phyloP scores from a whole-genome alignment of 257 asterid genomes.

The Solanum virginianum region DNA sequence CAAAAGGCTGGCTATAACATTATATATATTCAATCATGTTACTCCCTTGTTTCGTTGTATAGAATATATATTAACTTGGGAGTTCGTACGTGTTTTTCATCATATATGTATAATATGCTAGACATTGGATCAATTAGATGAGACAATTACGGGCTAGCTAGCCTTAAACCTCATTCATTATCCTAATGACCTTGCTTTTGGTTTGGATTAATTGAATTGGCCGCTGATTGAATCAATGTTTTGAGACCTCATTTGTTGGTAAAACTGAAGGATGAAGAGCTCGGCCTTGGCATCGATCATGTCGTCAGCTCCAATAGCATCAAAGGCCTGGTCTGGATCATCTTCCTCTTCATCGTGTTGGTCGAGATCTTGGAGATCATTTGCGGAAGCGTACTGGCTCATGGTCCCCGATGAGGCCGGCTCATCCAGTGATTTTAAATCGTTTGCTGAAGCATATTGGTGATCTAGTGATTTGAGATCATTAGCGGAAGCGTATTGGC shows the following conservation, averaged over 20 bases:
- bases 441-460: slow-evolving; percentile 42
- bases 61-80: background rate
- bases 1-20: background rate
- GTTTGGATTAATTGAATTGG: background rate
- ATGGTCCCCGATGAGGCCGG: slow-evolving; percentile 11
- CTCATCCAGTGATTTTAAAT: slow-evolving; percentile 38
- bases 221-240: background rate
- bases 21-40: background rate
- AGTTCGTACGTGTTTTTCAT: background rate
- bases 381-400: slow-evolving; percentile 48
- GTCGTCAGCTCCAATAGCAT: slow-evolving; percentile 42
- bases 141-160: background rate
- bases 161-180: background rate
- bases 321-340: slow-evolving; percentile 55
- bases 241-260: slow-evolving; percentile 36
- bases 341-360: slow-evolving; percentile 10
- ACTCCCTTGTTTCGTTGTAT: background rate
- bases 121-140: background rate
- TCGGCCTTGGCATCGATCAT: slow-evolving; percentile 61
- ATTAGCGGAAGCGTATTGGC: slow-evolving; percentile 35
- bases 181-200: background rate
- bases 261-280: slow-evolving; percentile 52
- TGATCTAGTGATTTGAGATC: slow-evolving; percentile 34
- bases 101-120: background rate
- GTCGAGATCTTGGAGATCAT: slow-evolving; percentile 38